Evolutionary conservation across 2,329 filamentous ascomycete genomes (phyloP).

Genomic region (Ascomycota sp.): DNA sequence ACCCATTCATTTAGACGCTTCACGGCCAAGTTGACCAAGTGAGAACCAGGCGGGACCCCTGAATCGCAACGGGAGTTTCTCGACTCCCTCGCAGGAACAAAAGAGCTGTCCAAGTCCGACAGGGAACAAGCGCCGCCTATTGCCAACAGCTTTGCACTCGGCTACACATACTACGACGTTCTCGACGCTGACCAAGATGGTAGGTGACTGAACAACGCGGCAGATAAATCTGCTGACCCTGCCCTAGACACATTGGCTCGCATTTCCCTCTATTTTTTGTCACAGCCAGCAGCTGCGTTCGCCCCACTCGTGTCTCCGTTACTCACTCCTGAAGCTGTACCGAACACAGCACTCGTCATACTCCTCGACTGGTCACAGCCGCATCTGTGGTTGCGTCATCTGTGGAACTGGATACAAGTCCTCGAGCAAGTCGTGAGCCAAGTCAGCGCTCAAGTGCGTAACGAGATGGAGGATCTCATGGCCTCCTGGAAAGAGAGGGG

Average conservation of each 20-base stretch:
- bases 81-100: slow-evolving; percentile 35
- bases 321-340: slow-evolving; percentile 60
- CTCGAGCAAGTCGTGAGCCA: slow-evolving; percentile 54
- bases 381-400: slow-evolving; percentile 73
- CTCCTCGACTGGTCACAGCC: slow-evolving; percentile 91
- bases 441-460: slow-evolving; percentile 53
- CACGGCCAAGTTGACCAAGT: slow-evolving; percentile 8
- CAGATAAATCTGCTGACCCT: slow-evolving; percentile 2
- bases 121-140: slow-evolving; percentile 49
- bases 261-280: slow-evolving; percentile 70
- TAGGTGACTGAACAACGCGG: slow-evolving; percentile 14
- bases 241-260: slow-evolving; percentile 62
- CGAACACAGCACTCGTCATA: slow-evolving; percentile 70
- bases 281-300: slow-evolving; percentile 65
- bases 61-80: slow-evolving; percentile 72
- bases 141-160: slow-evolving; percentile 77
- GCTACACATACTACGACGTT: slow-evolving; percentile 89
- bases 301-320: slow-evolving; percentile 64
- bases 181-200: slow-evolving; percentile 84
- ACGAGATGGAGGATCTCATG: slow-evolving; percentile 73
- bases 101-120: slow-evolving; percentile 29
- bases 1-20: too few species aligned
- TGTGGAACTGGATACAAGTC: slow-evolving; percentile 74
- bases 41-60: slow-evolving; percentile 44
- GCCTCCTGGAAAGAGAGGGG: slow-evolving; percentile 55